These are phyloP conservation scores for Colletotrichum musicola DNA, from an alignment of 2,329 filamentous ascomycete species.

Conservation along the genomic window DNA sequence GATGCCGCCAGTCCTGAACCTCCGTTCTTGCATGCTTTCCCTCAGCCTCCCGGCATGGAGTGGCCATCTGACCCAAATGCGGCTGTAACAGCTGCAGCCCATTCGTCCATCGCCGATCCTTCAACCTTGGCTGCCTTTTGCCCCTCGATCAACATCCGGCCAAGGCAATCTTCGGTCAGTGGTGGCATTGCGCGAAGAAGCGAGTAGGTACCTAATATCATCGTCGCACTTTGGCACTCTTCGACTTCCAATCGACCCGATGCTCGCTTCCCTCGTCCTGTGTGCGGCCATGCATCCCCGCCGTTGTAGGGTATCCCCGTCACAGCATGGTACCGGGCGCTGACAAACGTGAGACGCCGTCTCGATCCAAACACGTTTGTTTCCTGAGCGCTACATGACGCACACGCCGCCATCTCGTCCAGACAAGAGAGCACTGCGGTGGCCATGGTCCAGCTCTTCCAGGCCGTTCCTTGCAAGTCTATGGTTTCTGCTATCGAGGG, in stretches of 20 bases:
- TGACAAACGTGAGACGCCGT: conserved; percentile 23
- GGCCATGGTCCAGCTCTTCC: conserved; percentile 1
- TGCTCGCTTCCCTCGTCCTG: conserved; percentile 9
- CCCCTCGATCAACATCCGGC: conserved; percentile 26
- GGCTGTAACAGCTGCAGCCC: conserved; percentile 31
- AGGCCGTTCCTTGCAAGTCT: conserved; percentile 11
- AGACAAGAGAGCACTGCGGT: neutral
- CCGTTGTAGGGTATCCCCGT: conserved; percentile 19
- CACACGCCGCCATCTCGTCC: conserved; percentile 30
- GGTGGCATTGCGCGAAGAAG: conserved; percentile 24
- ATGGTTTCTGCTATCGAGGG: conserved; percentile 17
- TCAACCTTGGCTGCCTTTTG: conserved; percentile 30
- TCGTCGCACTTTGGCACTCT: conserved; percentile 5
- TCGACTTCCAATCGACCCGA: conserved; percentile 11
- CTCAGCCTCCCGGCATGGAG: conserved; percentile 28
- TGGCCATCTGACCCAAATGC: conserved; percentile 36
- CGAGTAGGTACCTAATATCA: conserved; percentile 15
- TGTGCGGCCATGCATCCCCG: neutral
- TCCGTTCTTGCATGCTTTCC: conserved; percentile 30
- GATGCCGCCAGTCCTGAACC: conserved; percentile 26
- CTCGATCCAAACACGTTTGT: conserved; percentile 25
- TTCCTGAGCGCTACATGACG: conserved; percentile 23
- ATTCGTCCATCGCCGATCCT: conserved; percentile 39
- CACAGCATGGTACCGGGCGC: conserved; percentile 3
- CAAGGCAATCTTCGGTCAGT: conserved; percentile 22